Base-by-base conservation (phyloP, 306 rosid genomes). In the Glycine tomentella region DNA sequence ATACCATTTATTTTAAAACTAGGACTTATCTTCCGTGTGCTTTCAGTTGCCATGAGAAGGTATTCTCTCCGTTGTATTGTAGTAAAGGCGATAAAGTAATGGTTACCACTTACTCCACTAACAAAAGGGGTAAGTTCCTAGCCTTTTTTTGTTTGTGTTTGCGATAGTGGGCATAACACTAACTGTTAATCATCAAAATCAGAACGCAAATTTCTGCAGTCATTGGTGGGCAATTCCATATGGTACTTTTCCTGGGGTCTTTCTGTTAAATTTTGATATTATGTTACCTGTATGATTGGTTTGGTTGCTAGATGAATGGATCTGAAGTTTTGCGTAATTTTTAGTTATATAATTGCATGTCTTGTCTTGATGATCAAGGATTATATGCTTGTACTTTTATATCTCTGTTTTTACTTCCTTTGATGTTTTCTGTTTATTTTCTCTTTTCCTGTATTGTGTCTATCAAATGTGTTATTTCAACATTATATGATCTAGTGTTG, bases 31-130 rank as follows among this genome's bases (percentile, higher is more conserved):
- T 73, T 76, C 38, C 40, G 13, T 34, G 81, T 50, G 73, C 51
- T 62, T 14, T 65, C 65, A 14, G 5, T 44, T 59, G 79, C 58
- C 14, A 61, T 10, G 53, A 3, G 46, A 75, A 59, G 2, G 31
- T 55, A 74, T 74, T 55, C 16, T 74, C 50, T 62, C 49, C 4
- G 31, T 25, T 25, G 31, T 25, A 2, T 15, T 62, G 58, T 59
- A 61, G 9, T 34, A 12, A 8, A 25, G 70, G 34, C 44, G 16
- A 61, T 8, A 11, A 14, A 45, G 57, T 59, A 17, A 59, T 73
- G 72, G 51, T 63, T 15, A 49, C 25, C 68, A 63, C 63, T 48
- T 45, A 42, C 57, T 58, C 79, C 69, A 44, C 79, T 45, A 56
- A 56, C 16, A 25, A 10, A 45, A 52, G 48, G 48, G 4, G 71